A percentile compares a stretch with the other conserved stretches of the same genome.
Conservation (phyloP, 2,329 filamentous ascomycete species). For the Fusarium tupiense region DNA sequence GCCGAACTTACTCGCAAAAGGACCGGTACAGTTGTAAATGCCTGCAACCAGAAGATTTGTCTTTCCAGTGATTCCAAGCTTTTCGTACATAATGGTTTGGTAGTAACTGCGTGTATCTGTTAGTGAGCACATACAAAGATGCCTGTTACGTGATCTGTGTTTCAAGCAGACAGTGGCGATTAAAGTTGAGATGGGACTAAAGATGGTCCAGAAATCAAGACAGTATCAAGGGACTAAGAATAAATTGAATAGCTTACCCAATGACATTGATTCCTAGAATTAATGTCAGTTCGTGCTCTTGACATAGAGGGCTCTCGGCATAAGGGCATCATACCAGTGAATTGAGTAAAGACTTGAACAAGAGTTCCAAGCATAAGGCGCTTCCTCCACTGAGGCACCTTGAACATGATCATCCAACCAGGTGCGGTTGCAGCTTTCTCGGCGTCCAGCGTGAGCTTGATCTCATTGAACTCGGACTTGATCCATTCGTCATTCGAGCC, state of each 20-base stretch:
- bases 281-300: background rate
- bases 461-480: constrained; percentile 63
- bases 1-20: constrained; percentile 53
- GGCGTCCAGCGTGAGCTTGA: constrained; percentile 62
- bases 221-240: no score
- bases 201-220: background rate
- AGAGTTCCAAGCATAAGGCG: constrained; percentile 66
- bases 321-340: constrained; percentile 51
- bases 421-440: constrained; percentile 37
- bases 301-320: background rate
- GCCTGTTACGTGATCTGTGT: background rate
- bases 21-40: constrained; percentile 69
- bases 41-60: constrained; percentile 65
- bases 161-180: background rate
- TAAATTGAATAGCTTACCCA: constrained; percentile 37
- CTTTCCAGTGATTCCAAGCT: constrained; percentile 59
- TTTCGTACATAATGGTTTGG: constrained; percentile 62
- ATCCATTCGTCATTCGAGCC: constrained; percentile 66
- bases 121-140: background rate
- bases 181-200: no score
- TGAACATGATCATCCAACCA: constrained; percentile 67
- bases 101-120: constrained; percentile 49
- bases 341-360: constrained; percentile 67
- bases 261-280: constrained; percentile 60
- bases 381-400: constrained; percentile 63